Evolutionary conservation across 2,329 filamentous ascomycete species (phyloP).

Genomic region (Sporothrix pseudoabietina): DNA sequence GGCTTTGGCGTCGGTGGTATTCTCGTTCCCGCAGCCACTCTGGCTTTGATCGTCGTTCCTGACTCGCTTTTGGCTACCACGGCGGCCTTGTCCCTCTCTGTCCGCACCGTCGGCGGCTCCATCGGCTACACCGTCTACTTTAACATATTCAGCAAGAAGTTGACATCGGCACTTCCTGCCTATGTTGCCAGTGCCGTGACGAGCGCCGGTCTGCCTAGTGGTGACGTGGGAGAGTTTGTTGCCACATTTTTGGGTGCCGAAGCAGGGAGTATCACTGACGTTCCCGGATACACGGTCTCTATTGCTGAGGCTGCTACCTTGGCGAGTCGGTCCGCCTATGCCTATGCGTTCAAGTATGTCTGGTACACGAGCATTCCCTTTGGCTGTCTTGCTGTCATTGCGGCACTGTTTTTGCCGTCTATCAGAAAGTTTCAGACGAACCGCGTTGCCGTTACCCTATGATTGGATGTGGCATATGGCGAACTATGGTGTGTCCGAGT

Average conservation of each 20-base stretch:
- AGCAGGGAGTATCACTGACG: not conserved
- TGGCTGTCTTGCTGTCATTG: not conserved
- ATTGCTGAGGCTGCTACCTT: not conserved
- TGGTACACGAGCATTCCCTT: slow-evolving; percentile 13
- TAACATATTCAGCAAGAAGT: not conserved
- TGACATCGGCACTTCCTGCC: not conserved
- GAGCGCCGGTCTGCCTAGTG: not conserved
- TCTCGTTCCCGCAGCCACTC: not conserved
- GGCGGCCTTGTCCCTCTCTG: not conserved
- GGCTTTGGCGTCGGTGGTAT: not conserved
- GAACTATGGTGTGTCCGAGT: too few species aligned
- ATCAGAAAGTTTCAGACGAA: slow-evolving; percentile 3
- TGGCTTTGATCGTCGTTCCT: not conserved
- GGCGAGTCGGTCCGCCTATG: not conserved
- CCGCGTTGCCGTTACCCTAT: not conserved
- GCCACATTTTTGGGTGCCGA: not conserved
- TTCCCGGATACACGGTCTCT: not conserved
- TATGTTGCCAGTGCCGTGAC: not conserved
- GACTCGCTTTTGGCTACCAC: slow-evolving; percentile 2
- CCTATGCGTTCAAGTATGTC: not conserved
- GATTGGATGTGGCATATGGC: too few species aligned
- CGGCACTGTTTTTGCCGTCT: not conserved
- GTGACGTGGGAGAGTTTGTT: not conserved
- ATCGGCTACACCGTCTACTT: not conserved
- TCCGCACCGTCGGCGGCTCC: not conserved